These are phyloP conservation scores for Purpureocillium takamizusanense DNA, from an alignment of 2,329 filamentous ascomycete genomes.

Conservation along the genomic window DNA sequence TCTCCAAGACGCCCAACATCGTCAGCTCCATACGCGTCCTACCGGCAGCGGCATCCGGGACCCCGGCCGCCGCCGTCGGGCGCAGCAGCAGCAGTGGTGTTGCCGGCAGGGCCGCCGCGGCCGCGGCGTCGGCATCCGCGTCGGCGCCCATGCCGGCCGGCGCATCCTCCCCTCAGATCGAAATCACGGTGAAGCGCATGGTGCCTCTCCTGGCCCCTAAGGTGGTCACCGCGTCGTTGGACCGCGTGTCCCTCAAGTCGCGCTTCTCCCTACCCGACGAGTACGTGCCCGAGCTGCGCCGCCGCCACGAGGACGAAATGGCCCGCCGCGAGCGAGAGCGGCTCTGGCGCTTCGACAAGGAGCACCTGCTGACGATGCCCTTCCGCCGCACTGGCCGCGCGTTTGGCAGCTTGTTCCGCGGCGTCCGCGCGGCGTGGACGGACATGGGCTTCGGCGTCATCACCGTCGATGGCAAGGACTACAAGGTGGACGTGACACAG, in stretches of 20 bases:
- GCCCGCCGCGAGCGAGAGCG: conserved; percentile 35
- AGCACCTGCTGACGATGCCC: conserved; percentile 47
- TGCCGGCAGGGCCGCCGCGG: too few relatives aligned
- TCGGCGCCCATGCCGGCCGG: conserved; percentile 7
- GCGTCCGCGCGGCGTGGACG: conserved; percentile 41
- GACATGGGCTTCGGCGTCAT: conserved; percentile 48
- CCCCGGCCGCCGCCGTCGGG: conserved; percentile 9
- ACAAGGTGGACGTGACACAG: conserved; percentile 48
- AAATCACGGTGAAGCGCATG: conserved; percentile 41
- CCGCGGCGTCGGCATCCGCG: conserved; percentile 3
- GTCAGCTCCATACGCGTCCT: conserved; percentile 50
- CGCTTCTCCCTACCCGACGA: conserved; percentile 28
- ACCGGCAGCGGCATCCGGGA: conserved; percentile 35
- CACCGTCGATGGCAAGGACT: conserved; percentile 34
- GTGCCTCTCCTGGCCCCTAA: conserved; percentile 38
- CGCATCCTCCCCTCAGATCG: conserved; percentile 31
- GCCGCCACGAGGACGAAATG: conserved; percentile 26
- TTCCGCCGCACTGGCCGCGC: conserved; percentile 41
- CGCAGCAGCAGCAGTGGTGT: too few relatives aligned
- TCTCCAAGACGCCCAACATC: conserved; percentile 47
- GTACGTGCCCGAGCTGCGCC: conserved; percentile 25
- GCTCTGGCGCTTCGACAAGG: conserved; percentile 26
- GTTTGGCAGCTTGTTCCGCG: conserved; percentile 30
- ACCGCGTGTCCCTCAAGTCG: conserved; percentile 23
- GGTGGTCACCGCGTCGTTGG: conserved; percentile 26